Evolutionary conservation across 441 rosid genomes (phyloP).

Genomic region (Capsella rubella): DNA sequence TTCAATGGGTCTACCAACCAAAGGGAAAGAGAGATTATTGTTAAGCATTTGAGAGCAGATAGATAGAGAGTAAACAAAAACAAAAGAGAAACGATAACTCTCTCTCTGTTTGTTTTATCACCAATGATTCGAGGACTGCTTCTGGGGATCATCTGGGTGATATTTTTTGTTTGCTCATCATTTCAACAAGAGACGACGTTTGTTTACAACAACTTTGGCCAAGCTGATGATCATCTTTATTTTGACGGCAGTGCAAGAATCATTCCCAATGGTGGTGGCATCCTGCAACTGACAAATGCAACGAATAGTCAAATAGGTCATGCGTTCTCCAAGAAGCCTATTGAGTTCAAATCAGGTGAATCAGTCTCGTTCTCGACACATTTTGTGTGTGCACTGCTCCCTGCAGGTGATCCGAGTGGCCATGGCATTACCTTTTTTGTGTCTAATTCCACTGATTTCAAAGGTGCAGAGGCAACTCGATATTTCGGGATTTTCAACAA

Average conservation of each 20-base stretch:
- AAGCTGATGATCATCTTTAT: slow-evolving; percentile 28
- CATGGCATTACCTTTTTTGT: slow-evolving; percentile 69
- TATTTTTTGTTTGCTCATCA: slow-evolving; percentile 13
- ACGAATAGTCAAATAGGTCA: slow-evolving; percentile 43
- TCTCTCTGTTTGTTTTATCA: slow-evolving; percentile 10
- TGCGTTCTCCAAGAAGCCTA: slow-evolving; percentile 53
- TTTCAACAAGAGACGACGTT: slow-evolving; percentile 24
- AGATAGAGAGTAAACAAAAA: neutral
- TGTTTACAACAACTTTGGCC: slow-evolving; percentile 22
- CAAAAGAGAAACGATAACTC: slow-evolving; percentile 22
- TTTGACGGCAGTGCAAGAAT: slow-evolving; percentile 34
- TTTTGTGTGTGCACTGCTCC: slow-evolving; percentile 56
- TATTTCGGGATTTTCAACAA: slow-evolving; percentile 58
- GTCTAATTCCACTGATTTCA: slow-evolving; percentile 50
- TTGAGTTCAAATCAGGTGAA: slow-evolving; percentile 47
- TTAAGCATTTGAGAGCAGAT: slow-evolving; percentile 7
- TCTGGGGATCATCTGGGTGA: slow-evolving; percentile 25
- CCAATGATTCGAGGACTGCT: slow-evolving; percentile 36
- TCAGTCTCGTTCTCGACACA: slow-evolving; percentile 58
- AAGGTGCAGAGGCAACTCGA: slow-evolving; percentile 42
- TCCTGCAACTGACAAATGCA: slow-evolving; percentile 31
- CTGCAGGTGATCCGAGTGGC: slow-evolving; percentile 41
- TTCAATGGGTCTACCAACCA: slow-evolving; percentile 28
- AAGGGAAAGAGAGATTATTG: slow-evolving; percentile 31
- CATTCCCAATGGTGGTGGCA: slow-evolving; percentile 10